Evolutionary conservation across 2,329 filamentous ascomycete genomes (phyloP).

Genomic region (Cordyceps militaris): DNA sequence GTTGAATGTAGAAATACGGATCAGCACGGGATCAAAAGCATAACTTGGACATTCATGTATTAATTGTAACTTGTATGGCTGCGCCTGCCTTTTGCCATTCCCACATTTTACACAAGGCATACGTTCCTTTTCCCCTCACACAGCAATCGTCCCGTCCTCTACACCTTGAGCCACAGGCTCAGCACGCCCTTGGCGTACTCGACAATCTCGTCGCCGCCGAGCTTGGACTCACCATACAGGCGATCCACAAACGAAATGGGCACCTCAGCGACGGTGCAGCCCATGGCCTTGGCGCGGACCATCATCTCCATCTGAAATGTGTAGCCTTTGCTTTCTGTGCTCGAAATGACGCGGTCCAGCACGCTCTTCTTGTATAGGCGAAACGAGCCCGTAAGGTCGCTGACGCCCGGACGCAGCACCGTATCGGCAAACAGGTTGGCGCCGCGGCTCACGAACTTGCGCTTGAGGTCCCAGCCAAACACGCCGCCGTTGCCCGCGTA

Average conservation of each 20-base stretch:
- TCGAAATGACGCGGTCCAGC: conserved; percentile 80
- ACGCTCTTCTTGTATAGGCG: conserved; percentile 88
- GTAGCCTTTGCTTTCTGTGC: conserved; percentile 93
- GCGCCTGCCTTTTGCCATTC: background rate
- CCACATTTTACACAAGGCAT: background rate
- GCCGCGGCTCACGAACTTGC: conserved; percentile 75
- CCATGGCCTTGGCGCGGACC: conserved; percentile 94
- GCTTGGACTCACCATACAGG: conserved; percentile 89
- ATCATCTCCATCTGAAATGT: conserved; percentile 99
- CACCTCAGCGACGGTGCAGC: conserved; percentile 87
- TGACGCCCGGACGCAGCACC: conserved; percentile 84
- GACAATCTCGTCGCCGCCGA: conserved; percentile 91
- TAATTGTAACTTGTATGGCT: background rate
- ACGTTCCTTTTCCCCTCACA: background rate
- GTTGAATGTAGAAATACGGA: background rate
- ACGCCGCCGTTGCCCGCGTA: conserved; percentile 88
- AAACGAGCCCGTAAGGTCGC: conserved; percentile 92
- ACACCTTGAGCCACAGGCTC: conserved; percentile 71
- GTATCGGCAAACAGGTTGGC: conserved; percentile 96
- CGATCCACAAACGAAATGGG: conserved; percentile 96
- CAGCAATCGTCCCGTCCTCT: conserved; percentile 16
- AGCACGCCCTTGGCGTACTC: conserved; percentile 88
- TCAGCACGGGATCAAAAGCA: background rate
- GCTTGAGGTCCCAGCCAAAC: conserved; percentile 93
- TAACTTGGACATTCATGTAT: conserved; percentile 2